These are phyloP conservation scores for Trichoderma oligosporum DNA, from an alignment of 2,329 filamentous ascomycete species.

Conservation along the genomic window DNA sequence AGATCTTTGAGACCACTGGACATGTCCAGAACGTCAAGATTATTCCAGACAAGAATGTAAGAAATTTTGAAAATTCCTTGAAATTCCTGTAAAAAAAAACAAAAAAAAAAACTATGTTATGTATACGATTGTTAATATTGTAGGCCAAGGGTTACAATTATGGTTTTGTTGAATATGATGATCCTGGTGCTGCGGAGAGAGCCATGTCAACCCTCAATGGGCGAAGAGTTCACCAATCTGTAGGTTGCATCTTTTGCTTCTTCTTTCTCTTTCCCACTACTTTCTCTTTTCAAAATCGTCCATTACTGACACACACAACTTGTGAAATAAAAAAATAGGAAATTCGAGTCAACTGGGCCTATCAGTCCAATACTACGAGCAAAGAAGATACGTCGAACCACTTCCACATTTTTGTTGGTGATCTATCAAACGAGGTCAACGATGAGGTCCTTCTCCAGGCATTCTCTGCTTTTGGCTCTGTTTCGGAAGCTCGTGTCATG, in stretches of 20 bases:
- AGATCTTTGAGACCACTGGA: conserved; percentile 98
- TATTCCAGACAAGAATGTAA: conserved; percentile 98
- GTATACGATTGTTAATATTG: conserved; percentile 19
- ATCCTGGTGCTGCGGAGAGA: conserved; percentile 91
- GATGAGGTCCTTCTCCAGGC: conserved; percentile 91
- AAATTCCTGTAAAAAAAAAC: not conserved
- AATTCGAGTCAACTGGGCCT: conserved; percentile 99
- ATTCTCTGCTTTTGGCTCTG: conserved; percentile 91
- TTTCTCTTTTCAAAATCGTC: not conserved
- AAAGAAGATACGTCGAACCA: conserved; percentile 98
- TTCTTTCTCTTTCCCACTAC: not conserved
- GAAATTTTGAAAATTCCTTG: conserved; percentile 44
- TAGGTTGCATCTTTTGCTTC: conserved; percentile 40
- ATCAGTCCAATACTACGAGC: conserved; percentile 88
- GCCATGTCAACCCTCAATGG: conserved; percentile 97
- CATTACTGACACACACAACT: not conserved
- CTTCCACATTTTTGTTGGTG: conserved; percentile 98
- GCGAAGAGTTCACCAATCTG: conserved; percentile 89
- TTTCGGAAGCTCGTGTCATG: conserved; percentile 98
- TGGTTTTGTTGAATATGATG: conserved; percentile 97
- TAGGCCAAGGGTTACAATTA: conserved; percentile 98
- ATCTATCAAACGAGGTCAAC: conserved; percentile 97
- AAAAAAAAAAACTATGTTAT: too few relatives aligned
- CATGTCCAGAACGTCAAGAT: conserved; percentile 99
- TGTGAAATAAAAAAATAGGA: conserved; percentile 54